phyloP scores from a whole-genome alignment of 768 basidiomycete species.

The Crassisporium funariophilum region DNA sequence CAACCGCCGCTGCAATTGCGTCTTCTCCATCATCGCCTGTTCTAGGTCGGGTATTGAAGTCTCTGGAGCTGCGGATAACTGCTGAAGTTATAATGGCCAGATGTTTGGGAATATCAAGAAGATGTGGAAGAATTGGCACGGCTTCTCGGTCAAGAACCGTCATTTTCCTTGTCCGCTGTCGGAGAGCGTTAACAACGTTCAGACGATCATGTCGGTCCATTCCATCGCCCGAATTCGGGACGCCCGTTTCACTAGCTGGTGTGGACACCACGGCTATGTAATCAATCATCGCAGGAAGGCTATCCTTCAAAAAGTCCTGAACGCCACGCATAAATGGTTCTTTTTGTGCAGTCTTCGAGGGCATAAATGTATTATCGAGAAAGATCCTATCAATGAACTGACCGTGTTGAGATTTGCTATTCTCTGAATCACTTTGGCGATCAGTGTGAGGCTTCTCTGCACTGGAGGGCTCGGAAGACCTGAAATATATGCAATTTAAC shows the following conservation, averaged over 20 bases:
- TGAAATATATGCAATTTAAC: slow-evolving; percentile 31
- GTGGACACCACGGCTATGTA: slow-evolving; percentile 77
- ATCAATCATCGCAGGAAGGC: slow-evolving; percentile 71
- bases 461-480: slow-evolving; percentile 68
- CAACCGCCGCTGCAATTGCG: slow-evolving; percentile 42
- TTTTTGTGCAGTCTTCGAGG: slow-evolving; percentile 58
- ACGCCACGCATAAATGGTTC: slow-evolving; percentile 84
- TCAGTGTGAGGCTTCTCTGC: slow-evolving; percentile 78
- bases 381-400: slow-evolving; percentile 25
- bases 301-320: slow-evolving; percentile 70
- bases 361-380: neutral
- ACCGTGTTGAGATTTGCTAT: slow-evolving; percentile 83
- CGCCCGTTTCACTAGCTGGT: slow-evolving; percentile 34
- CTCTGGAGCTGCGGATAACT: slow-evolving; percentile 65
- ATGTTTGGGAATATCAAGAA: slow-evolving; percentile 78
- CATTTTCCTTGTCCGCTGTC: slow-evolving; percentile 58
- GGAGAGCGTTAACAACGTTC: slow-evolving; percentile 55
- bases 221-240: slow-evolving; percentile 28
- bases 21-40: slow-evolving; percentile 36
- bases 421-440: slow-evolving; percentile 90
- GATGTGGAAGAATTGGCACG: slow-evolving; percentile 70
- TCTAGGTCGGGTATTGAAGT: slow-evolving; percentile 35
- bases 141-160: slow-evolving; percentile 66
- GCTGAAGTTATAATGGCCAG: slow-evolving; percentile 76
- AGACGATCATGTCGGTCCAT: slow-evolving; percentile 52